Evolutionary conservation across 2,329 filamentous ascomycete species (phyloP), one percentile per base, ranked within the genome.

Genomic region (Beauveria varroae): DNA sequence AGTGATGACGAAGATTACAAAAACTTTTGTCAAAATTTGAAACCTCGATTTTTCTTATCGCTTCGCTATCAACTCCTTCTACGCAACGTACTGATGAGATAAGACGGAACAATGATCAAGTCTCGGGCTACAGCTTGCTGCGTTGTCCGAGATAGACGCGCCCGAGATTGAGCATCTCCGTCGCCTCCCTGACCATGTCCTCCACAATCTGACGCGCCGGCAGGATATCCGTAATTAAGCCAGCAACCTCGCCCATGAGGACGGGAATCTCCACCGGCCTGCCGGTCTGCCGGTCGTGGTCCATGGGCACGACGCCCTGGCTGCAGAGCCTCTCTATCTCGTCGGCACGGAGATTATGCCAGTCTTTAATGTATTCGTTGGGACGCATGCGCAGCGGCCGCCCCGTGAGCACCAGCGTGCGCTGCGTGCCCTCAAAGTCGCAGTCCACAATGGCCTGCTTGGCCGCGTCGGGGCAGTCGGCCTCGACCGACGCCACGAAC

Each of bases 211-310:
- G 82, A 49, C 79, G 82, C 0, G 93, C 93, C 0, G 93, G 91
- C 78, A 93, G 86, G 63, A 97, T 85, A 66, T 87, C 85, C 41
- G 77, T 75, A 61, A 97, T 89, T 1, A 86, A 81, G 1, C 89
- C 93, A 0, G 91, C 90, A 7, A 97, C 93, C 77, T 96, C 91
- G 0, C 93, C 93, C 93, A 97, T 97, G 69, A 97, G 71, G 74
- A 93, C 92, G 14, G 93, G 93, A 60, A 89, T 78, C 69, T 97
- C 93, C 10, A 96, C 78, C 44, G 96, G 91, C 62, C 86, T 88
- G 0, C 88, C 89, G 58, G 91, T 81, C 56, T 96, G 90, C 68
- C 96, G 79, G 71, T 98, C 93, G 70, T 90, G 81, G 75, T 88
- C 85, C 65, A 96, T 79, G 1, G 93, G 93, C 64, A 96, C 87